phyloP scores from a whole-genome alignment of 352 stramenopile genomes.

The Pythium brassicae region DNA sequence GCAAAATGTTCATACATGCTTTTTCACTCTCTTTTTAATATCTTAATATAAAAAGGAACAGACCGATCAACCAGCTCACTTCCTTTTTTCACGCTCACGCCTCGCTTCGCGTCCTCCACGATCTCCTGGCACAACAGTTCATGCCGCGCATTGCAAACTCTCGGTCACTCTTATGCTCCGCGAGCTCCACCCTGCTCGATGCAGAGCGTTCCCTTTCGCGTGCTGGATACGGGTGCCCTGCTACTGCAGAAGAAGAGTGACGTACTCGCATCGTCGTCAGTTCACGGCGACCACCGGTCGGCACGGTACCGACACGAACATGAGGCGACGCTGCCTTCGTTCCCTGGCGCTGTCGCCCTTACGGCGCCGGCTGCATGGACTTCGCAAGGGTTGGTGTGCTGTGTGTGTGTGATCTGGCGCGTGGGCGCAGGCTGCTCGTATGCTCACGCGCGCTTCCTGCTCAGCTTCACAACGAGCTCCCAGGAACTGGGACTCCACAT shows the following conservation, averaged over 20 bases:
- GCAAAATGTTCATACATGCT: too few species aligned
- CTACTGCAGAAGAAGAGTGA: background rate
- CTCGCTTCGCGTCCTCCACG: too few species aligned
- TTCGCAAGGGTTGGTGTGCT: background rate
- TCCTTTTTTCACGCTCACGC: too few species aligned
- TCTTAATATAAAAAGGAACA: too few species aligned
- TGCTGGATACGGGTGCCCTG: conserved; percentile 10
- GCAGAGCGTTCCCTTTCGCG: conserved; percentile 13
- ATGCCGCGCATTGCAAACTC: too few species aligned
- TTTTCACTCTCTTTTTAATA: too few species aligned
- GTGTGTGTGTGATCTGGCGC: background rate
- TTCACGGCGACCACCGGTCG: too few species aligned
- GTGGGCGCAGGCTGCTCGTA: background rate
- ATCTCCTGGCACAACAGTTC: too few species aligned
- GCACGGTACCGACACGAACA: background rate
- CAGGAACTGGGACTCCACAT: conserved; percentile 18
- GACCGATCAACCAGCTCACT: too few species aligned
- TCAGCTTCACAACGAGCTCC: conserved; percentile 3
- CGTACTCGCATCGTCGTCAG: too few species aligned
- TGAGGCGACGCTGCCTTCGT: background rate
- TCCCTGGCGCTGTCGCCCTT: conserved; percentile 9
- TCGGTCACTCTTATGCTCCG: too few species aligned
- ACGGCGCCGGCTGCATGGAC: conserved; percentile 3
- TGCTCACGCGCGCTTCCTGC: background rate
- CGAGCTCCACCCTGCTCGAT: too few species aligned